phyloP scores from a whole-genome alignment of 257 asterid genomes.

The Solanum bukasovii region DNA sequence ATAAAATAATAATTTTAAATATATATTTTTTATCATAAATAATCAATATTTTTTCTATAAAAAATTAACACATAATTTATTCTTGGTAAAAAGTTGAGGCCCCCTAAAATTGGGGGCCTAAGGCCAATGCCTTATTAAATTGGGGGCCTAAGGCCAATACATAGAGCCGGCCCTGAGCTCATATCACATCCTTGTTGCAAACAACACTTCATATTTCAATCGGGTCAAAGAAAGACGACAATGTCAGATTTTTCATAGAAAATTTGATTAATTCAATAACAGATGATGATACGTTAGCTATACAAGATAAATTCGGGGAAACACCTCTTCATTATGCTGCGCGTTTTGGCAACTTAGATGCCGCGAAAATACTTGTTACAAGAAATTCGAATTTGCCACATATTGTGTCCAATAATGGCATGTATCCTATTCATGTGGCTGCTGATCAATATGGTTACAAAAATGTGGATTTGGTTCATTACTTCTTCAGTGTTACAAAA shows the following conservation, averaged over 20 bases:
- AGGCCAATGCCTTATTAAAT: too few species aligned
- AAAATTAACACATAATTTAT: too few species aligned
- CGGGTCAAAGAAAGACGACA: not conserved
- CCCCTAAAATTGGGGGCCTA: too few species aligned
- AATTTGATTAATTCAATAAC: slow-evolving; percentile 17
- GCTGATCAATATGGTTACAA: slow-evolving; percentile 29
- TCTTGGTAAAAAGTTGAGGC: too few species aligned
- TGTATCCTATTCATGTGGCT: slow-evolving; percentile 31
- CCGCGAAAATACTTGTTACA: slow-evolving; percentile 17
- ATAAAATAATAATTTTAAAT: too few species aligned
- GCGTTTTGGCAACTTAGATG: slow-evolving; percentile 10
- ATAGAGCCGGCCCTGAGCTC: too few species aligned
- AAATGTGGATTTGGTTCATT: slow-evolving; percentile 7
- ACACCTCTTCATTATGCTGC: slow-evolving; percentile 28
- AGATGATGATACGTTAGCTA: not conserved
- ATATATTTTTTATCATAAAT: too few species aligned
- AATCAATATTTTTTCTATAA: too few species aligned
- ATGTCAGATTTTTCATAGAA: not conserved
- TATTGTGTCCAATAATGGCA: slow-evolving; percentile 10
- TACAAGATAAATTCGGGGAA: slow-evolving; percentile 12
- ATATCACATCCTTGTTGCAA: not conserved
- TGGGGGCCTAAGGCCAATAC: too few species aligned
- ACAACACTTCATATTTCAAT: not conserved
- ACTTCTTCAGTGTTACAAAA: slow-evolving; percentile 20
- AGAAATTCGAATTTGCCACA: slow-evolving; percentile 15